Evolutionary conservation across 345 rosid genomes (phyloP), one percentile per base, ranked within the genome.

Genomic region (Crucihimalaya himalaica): DNA sequence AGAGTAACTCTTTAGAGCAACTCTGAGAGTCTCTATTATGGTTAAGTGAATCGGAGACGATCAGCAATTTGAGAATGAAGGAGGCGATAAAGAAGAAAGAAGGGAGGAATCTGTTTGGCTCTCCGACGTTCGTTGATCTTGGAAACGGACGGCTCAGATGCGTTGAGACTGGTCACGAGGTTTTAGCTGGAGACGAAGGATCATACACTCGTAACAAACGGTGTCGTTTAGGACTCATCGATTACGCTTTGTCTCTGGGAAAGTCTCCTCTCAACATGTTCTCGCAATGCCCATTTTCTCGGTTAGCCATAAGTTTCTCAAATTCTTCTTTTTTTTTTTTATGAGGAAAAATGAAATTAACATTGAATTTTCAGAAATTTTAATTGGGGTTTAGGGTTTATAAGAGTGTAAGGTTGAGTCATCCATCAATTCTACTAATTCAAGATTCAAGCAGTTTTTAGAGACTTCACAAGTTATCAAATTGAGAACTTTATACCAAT

Each of bases 251-350:
- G 64, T 77, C 88, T 68, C 85, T 60, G 64, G 83, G 79, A 2
- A 91, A 78, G 10, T 60, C 96, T 52, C 98, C 96, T 80, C 87
- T 94, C 82, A 87, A 86, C 81, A 82, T 89, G 89, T 94, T 94
- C 83, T 81, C 86, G 47, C 97, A 85, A 42, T 84, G 85, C 82
- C 88, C 89, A 11, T 39, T 76, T 52, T 84, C 80, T 75, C 87
- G 97, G 98, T 94, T 81, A 58, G 80, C 16, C 73, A 47, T 63
- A 54, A 53, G 3, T 19, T 63, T 54, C 55, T 63, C 45, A 25
- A 35, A 0, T 7, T 2, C 7, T 23, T 18, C 6, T 6, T 11
- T 9, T 43, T 8, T 7, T 10, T 29, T 4, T 18, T 6, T 31
- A 7, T 54, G 20, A 9, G 57, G 7, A 14, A n/a, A 20, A 20